Evolutionary conservation across 129 eudicot genomes (phyloP).

Genomic region (Flaveria bidentis): DNA sequence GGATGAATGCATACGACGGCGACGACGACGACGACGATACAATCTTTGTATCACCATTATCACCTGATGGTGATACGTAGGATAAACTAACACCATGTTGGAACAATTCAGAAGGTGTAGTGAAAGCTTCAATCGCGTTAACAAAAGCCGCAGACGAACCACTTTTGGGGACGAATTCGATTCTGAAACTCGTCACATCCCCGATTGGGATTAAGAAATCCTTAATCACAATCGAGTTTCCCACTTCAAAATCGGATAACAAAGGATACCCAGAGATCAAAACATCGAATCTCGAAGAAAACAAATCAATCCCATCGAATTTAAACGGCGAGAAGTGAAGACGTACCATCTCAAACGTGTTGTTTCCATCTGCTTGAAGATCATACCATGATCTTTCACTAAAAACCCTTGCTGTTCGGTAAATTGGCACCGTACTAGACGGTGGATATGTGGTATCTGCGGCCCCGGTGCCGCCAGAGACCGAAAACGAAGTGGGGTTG

Average conservation of each 20-base stretch:
- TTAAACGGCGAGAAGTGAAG: slow-evolving; percentile 57
- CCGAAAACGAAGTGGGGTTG: slow-evolving; percentile 22
- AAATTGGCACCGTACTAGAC: slow-evolving; percentile 37
- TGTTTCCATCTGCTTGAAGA: slow-evolving; percentile 29
- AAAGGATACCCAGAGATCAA: slow-evolving; percentile 38
- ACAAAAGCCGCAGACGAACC: slow-evolving; percentile 46
- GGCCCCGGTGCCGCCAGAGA: slow-evolving; percentile 30
- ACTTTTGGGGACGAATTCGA: slow-evolving; percentile 37
- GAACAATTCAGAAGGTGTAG: slow-evolving; percentile 32
- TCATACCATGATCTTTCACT: slow-evolving; percentile 35
- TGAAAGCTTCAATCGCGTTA: slow-evolving; percentile 60
- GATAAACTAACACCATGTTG: neutral
- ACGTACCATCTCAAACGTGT: slow-evolving; percentile 61
- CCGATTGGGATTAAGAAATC: slow-evolving; percentile 47
- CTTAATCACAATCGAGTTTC: slow-evolving; percentile 10
- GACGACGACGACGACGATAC: neutral
- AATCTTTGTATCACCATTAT: neutral
- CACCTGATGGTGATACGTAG: slow-evolving; percentile 21
- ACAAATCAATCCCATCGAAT: slow-evolving; percentile 21
- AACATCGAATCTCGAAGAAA: slow-evolving; percentile 41
- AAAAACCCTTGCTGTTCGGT: slow-evolving; percentile 57
- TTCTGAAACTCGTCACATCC: neutral
- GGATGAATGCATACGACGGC: slow-evolving; percentile 23
- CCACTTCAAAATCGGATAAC: slow-evolving; percentile 40
- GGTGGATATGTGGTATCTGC: neutral